Percentiles rank a stretch among this genome's conserved stretches.
Conservation (phyloP, 805 yeast species). For the Maudiozyma barnettii region DNA sequence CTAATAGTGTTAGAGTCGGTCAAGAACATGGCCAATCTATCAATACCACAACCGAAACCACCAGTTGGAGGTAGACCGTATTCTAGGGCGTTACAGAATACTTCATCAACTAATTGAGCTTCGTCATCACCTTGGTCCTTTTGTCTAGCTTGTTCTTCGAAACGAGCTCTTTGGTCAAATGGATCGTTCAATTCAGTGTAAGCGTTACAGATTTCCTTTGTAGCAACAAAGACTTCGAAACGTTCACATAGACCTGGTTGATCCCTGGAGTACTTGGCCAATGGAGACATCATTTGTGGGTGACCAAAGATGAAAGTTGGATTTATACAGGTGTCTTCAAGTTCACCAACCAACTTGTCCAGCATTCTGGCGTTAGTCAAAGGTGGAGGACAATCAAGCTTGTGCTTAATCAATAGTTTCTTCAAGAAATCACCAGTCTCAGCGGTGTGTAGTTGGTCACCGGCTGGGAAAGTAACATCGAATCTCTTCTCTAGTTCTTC, state of each 20-base stretch:
- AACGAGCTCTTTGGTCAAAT: conserved; percentile 53
- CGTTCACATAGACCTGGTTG: conserved; percentile 44
- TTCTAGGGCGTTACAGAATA: conserved; percentile 67
- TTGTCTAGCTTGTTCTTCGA: conserved; percentile 43
- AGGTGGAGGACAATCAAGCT: conserved; percentile 82
- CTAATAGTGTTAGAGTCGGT: conserved; percentile 93
- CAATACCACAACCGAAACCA: conserved; percentile 96
- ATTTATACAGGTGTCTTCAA: conserved; percentile 43
- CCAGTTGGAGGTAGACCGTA: conserved; percentile 97
- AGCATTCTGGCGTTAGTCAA: conserved; percentile 97
- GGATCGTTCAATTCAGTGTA: conserved; percentile 96
- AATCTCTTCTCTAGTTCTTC: conserved; percentile 25
- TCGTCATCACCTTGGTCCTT: conserved; percentile 53
- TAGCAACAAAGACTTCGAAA: conserved; percentile 75
- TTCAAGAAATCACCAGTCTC: background rate
- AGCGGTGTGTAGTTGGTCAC: conserved; percentile 8
- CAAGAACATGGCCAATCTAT: conserved; percentile 73
- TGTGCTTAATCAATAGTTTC: conserved; percentile 48
- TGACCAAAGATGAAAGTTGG: conserved; percentile 78
- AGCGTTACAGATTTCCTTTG: conserved; percentile 80
- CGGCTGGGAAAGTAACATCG: conserved; percentile 20
- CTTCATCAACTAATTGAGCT: conserved; percentile 45
- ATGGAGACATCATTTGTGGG: conserved; percentile 78
- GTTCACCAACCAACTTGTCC: conserved; percentile 93
- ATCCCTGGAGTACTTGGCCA: conserved; percentile 57